Conservation (phyloP, 1,284 basidiomycete genomes). For the Sporisorium scitamineum region DNA sequence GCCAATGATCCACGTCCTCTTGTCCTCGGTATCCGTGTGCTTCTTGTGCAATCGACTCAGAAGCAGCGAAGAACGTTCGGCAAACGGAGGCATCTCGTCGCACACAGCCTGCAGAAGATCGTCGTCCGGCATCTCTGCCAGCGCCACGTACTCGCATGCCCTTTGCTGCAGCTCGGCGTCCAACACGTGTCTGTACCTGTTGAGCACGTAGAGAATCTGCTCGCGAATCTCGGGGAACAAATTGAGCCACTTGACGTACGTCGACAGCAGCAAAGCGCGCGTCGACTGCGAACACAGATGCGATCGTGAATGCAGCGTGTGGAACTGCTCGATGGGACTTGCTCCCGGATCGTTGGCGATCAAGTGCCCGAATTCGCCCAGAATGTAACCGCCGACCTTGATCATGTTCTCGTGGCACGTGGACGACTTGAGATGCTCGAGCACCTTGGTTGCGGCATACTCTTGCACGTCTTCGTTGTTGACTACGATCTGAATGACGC, state of each 20-base stretch:
- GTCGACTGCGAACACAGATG: slow-evolving; percentile 94
- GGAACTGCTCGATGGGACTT: slow-evolving; percentile 94
- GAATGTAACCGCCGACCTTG: slow-evolving; percentile 95
- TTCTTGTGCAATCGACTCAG: slow-evolving; percentile 87
- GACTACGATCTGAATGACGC: slow-evolving; percentile 96
- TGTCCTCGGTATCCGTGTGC: slow-evolving; percentile 81
- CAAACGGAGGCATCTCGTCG: slow-evolving; percentile 99
- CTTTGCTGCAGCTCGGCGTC: slow-evolving; percentile 98
- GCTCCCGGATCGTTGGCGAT: slow-evolving; percentile 94
- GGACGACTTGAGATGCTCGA: slow-evolving; percentile 86
- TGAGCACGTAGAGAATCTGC: slow-evolving; percentile 92
- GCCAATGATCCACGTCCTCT: slow-evolving; percentile 94
- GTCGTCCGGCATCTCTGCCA: slow-evolving; percentile 74
- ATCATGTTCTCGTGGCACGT: slow-evolving; percentile 97
- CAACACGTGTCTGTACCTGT: slow-evolving; percentile 93
- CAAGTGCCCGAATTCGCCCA: slow-evolving; percentile 93
- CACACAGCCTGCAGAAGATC: slow-evolving; percentile 93
- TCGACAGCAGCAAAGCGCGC: slow-evolving; percentile 89
- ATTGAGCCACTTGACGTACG: slow-evolving; percentile 99
- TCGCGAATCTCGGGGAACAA: slow-evolving; percentile 98
- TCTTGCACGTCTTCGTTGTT: slow-evolving; percentile 92
- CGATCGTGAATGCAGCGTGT: slow-evolving; percentile 91
- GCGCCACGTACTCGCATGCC: slow-evolving; percentile 76
- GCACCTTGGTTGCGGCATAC: slow-evolving; percentile 94
- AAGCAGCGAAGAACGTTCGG: slow-evolving; percentile 86